phyloP scores from a whole-genome alignment of 192 early-diverging fungal species.

The Dissophora ornata region DNA sequence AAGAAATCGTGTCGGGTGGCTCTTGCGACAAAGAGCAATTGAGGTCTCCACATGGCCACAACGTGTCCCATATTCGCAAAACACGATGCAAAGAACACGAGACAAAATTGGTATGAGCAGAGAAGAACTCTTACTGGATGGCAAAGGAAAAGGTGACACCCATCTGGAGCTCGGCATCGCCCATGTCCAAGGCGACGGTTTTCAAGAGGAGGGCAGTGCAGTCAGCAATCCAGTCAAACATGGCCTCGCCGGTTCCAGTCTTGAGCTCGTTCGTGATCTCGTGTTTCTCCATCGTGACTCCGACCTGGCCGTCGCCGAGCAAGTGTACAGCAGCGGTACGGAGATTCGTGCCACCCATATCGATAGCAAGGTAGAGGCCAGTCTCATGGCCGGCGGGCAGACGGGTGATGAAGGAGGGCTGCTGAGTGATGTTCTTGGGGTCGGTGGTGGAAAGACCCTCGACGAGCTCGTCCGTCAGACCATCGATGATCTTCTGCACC shows the following conservation, averaged over 20 bases:
- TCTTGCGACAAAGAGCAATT: too few species aligned
- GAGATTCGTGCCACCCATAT: slow-evolving; percentile 96
- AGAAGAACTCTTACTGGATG: slow-evolving; percentile 73
- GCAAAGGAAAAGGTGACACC: slow-evolving; percentile 92
- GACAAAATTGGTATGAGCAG: not conserved
- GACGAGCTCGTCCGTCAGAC: slow-evolving; percentile 52
- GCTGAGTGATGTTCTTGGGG: slow-evolving; percentile 75
- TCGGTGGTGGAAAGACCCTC: slow-evolving; percentile 60
- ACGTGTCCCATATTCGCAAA: too few species aligned
- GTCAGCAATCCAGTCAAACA: slow-evolving; percentile 90
- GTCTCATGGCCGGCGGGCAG: slow-evolving; percentile 87
- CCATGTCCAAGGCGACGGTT: slow-evolving; percentile 54
- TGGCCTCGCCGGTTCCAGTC: slow-evolving; percentile 70
- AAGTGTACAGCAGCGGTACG: slow-evolving; percentile 87
- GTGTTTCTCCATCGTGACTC: slow-evolving; percentile 81
- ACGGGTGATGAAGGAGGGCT: slow-evolving; percentile 89
- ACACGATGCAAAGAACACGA: not conserved
- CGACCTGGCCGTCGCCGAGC: slow-evolving; percentile 75
- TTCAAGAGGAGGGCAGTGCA: slow-evolving; percentile 66
- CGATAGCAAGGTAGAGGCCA: slow-evolving; percentile 90
- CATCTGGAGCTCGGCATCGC: slow-evolving; percentile 64
- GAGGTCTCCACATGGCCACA: too few species aligned
- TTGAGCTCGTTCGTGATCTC: slow-evolving; percentile 83
- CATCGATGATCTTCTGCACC: slow-evolving; percentile 50
- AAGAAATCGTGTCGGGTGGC: too few species aligned